These are phyloP conservation scores for Epithele typhae DNA, from an alignment of 768 basidiomycete species.

Conservation along the genomic window DNA sequence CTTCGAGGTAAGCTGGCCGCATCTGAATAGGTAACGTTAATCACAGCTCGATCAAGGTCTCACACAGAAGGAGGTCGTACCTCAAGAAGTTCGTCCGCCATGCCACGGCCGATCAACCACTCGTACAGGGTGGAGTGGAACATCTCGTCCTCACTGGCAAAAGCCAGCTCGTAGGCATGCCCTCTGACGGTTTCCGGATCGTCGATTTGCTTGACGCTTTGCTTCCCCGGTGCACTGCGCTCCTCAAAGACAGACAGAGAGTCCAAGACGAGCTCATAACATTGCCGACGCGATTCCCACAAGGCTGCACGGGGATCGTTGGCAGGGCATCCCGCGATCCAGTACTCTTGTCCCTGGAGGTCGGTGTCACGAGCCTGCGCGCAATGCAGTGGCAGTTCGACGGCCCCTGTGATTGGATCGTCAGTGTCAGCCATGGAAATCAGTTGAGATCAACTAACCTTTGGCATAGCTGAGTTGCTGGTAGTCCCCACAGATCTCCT, in stretches of 20 bases:
- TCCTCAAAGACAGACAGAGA: constrained; percentile 80
- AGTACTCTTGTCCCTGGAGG: constrained; percentile 70
- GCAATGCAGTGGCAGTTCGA: constrained; percentile 82
- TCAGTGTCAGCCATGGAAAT: too few relatives aligned
- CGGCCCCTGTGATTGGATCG: constrained; percentile 50
- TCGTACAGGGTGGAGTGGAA: constrained; percentile 95
- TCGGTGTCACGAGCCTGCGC: constrained; percentile 77
- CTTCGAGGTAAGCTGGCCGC: constrained; percentile 84
- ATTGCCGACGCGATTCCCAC: constrained; percentile 60
- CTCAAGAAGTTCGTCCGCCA: constrained; percentile 88
- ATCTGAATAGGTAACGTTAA: constrained; percentile 51
- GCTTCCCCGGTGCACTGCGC: constrained; percentile 28
- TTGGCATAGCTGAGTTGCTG: constrained; percentile 78
- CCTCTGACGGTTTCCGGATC: constrained; percentile 71
- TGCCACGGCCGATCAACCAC: constrained; percentile 78
- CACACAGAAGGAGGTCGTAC: constrained; percentile 50
- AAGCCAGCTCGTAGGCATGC: constrained; percentile 84
- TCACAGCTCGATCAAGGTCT: too few relatives aligned
- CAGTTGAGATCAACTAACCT: constrained; percentile 40
- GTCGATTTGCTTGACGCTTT: constrained; percentile 29
- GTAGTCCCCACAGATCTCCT: constrained; percentile 88
- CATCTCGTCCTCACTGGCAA: constrained; percentile 82
- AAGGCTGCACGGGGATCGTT: constrained; percentile 48
- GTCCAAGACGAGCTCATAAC: constrained; percentile 82
- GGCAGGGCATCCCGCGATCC: constrained; percentile 56